These are phyloP conservation scores for Xylaria castorea DNA, from an alignment of 495 filamentous ascomycete species.

Conservation along the genomic window DNA sequence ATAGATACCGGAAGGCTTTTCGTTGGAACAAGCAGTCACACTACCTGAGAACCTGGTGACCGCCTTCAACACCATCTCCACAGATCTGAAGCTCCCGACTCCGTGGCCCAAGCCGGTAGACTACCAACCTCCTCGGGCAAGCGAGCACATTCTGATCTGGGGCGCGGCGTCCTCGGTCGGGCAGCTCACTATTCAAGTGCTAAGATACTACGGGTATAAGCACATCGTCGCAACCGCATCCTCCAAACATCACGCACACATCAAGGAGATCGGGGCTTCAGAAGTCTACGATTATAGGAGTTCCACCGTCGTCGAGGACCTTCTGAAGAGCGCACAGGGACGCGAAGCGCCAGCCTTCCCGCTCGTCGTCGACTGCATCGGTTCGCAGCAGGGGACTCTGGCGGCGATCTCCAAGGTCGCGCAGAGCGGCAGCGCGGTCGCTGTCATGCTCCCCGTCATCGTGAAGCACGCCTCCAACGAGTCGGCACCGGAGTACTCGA, in stretches of 20 bases:
- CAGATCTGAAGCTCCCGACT: constrained; percentile 51
- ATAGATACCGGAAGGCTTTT: constrained; percentile 46
- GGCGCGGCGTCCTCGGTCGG: constrained; percentile 61
- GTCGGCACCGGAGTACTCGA: constrained; percentile 49
- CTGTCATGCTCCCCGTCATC: constrained; percentile 61
- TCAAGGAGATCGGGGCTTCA: constrained; percentile 51
- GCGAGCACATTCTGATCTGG: constrained; percentile 57
- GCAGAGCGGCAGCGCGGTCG: constrained; percentile 51
- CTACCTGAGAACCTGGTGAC: constrained; percentile 61
- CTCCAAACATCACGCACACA: constrained; percentile 47
- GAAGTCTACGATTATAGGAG: constrained; percentile 56
- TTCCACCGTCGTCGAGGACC: constrained; percentile 44
- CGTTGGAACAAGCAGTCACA: constrained; percentile 53
- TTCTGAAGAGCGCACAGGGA: constrained; percentile 35
- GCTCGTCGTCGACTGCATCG: constrained; percentile 62
- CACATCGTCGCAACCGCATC: constrained; percentile 57
- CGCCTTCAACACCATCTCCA: constrained; percentile 53
- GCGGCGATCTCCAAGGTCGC: constrained; percentile 52
- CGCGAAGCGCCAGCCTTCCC: constrained; percentile 40
- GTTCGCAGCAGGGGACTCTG: constrained; percentile 50
- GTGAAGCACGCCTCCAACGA: constrained; percentile 49
- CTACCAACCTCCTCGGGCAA: constrained; percentile 37
- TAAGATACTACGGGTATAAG: constrained; percentile 56
- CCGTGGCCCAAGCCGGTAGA: constrained; percentile 54
- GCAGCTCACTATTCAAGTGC: constrained; percentile 55